Evolutionary conservation across 345 rosid species (phyloP), one percentile per base, ranked within the genome.

Genomic region (Rhodamnia rubescens): DNA sequence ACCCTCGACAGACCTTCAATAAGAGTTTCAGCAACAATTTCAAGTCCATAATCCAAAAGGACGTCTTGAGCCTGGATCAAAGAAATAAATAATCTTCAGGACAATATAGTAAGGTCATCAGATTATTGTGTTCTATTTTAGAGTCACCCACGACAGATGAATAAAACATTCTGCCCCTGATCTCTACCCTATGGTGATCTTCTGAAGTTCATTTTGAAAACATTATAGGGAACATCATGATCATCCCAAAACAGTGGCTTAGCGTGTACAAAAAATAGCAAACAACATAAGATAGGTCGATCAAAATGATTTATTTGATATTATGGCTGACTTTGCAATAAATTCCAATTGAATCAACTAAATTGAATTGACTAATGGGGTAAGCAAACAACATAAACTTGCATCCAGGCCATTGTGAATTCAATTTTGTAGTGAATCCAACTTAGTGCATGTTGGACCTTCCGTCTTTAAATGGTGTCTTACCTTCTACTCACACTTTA

Each of bases 1-100:
- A 98, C 95, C 82, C 98, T 92, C 44, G 99, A 95, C 85, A 98
- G 90, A 82, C 99, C 99, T 92, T 98, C 99, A 40, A 93, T 88
- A 42, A 98, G 98, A 86, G 95, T 92, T 90, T 96, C 99, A 11
- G 96, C 95, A 82, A 98, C 93, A 83, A 98, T 94, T 87, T 95
- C 98, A 14, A 98, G 92, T 87, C 99, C 99, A 87, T 91, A 90
- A 89, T 93, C 97, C 74, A 94, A 88, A 20, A 98, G 95, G 74
- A 89, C 89, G 85, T 92, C 97, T 91, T 96, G 98, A 85, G 91
- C 95, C 99, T 98, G 87, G 74, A 85, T 27, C 54, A 84, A 36
- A 44, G 18, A 74, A 44, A 74, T 74, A 27, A 53, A 27, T 27
- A 10, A 51, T 27, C 8, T 24, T 51, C 74, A 29, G 2, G 53